A percentile compares a stretch with the other conserved stretches of the same genome.
Evolutionary conservation across 129 eudicot species (phyloP).

Genomic region (Centaurea solstitialis): DNA sequence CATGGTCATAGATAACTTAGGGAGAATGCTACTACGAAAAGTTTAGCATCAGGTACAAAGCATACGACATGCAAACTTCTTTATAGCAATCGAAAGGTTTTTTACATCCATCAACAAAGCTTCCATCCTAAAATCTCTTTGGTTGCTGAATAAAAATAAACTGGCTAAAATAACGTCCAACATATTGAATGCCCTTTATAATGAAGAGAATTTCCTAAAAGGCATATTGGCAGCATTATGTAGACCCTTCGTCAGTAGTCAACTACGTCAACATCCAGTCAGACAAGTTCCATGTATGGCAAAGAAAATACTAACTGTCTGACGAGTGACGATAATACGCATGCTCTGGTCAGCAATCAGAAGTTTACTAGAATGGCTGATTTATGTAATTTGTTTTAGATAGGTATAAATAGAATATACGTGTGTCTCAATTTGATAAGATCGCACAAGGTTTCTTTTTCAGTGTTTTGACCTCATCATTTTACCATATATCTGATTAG

Average conservation of each 20-base stretch:
- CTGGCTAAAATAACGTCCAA: neutral
- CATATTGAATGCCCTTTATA: neutral
- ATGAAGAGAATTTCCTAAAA: neutral
- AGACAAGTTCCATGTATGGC: neutral
- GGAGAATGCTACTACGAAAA: neutral
- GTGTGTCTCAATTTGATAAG: neutral
- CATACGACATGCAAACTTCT: neutral
- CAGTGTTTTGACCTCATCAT: too few relatives aligned
- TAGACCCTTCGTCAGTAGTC: neutral
- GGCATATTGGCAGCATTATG: neutral
- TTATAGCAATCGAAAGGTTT: neutral
- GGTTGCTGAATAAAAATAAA: neutral
- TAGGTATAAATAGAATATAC: too few relatives aligned
- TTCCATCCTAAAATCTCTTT: neutral
- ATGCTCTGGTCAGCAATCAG: neutral
- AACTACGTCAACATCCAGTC: neutral
- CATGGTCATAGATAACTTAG: neutral
- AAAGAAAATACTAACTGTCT: neutral
- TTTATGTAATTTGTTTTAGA: neutral
- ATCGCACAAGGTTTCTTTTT: too few relatives aligned
- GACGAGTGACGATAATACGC: neutral
- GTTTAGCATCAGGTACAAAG: neutral
- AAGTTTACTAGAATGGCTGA: neutral
- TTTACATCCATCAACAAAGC: neutral
- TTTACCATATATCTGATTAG: too few relatives aligned